Conservation (phyloP, 108 stramenopile genomes). For the Nitzschia palea region DNA sequence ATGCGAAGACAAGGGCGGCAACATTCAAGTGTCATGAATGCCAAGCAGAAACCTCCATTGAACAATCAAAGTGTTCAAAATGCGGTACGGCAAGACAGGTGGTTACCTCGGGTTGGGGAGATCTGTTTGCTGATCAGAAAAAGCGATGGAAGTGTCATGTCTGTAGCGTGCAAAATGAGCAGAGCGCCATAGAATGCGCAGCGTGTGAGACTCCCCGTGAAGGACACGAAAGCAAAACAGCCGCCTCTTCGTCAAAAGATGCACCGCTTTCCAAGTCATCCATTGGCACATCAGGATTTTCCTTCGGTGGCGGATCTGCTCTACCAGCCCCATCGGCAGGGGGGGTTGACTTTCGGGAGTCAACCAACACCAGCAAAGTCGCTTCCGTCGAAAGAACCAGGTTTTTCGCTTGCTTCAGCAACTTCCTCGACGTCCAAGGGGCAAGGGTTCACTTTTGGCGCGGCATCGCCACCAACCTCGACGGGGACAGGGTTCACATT, state of each 20-base stretch:
- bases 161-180: conserved; percentile 10
- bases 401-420: conserved; percentile 7
- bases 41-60: no score
- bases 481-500: neutral
- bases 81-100: no score
- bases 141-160: conserved; percentile 11
- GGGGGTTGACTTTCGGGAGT: conserved; percentile 20
- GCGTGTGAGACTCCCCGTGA: conserved; percentile 19
- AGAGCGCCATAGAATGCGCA: conserved; percentile 3
- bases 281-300: conserved; percentile 17
- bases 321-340: conserved; percentile 2
- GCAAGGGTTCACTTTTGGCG: no score
- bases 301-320: conserved; percentile 15
- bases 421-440: neutral
- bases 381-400: no score
- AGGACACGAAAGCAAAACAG: conserved; percentile 9
- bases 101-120: conserved; percentile 13
- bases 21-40: no score
- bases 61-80: no score
- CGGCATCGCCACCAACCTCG: neutral
- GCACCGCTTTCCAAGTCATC: neutral
- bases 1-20: no score
- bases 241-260: neutral
- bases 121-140: conserved; percentile 12
- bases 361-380: no score